Evolutionary conservation across 345 rosid species (phyloP).

Genomic region (Bruguiera gymnorhiza): DNA sequence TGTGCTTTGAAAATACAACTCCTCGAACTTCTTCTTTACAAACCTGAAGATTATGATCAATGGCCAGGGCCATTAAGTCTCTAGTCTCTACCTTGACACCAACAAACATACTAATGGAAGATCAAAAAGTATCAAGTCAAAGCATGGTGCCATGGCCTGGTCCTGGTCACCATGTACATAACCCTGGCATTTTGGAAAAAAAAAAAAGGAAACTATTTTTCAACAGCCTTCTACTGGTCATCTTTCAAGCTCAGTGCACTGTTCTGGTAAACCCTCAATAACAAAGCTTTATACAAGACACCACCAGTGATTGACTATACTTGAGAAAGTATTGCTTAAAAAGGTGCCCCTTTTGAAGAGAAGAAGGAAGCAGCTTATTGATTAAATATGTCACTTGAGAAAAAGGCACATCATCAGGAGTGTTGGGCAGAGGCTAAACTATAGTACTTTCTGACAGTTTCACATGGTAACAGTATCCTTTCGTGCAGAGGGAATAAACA

Average conservation of each 20-base stretch:
- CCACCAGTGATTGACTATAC: no score
- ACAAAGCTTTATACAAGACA: background rate
- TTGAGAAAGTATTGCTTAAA: no score
- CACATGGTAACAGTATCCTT: background rate
- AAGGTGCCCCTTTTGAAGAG: no score
- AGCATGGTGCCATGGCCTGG: background rate
- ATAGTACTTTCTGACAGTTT: background rate
- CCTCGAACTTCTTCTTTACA: slow-evolving; percentile 96
- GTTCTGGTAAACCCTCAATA: background rate
- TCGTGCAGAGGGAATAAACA: background rate
- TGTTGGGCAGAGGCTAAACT: background rate
- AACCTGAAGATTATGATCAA: slow-evolving; percentile 44
- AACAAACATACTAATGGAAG: background rate
- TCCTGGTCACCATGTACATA: no score
- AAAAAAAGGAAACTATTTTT: no score
- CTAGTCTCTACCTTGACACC: background rate
- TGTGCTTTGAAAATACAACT: slow-evolving; percentile 82
- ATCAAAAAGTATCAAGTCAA: background rate
- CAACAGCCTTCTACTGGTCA: background rate
- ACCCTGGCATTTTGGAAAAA: no score
- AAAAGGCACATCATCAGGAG: no score
- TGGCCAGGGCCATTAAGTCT: background rate
- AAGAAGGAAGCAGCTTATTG: no score
- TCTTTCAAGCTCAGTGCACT: background rate
- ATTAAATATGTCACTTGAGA: no score